These are phyloP conservation scores for Pseudogymnoascus sp. DNA, from an alignment of 2,329 filamentous ascomycete genomes.

Conservation along the genomic window DNA sequence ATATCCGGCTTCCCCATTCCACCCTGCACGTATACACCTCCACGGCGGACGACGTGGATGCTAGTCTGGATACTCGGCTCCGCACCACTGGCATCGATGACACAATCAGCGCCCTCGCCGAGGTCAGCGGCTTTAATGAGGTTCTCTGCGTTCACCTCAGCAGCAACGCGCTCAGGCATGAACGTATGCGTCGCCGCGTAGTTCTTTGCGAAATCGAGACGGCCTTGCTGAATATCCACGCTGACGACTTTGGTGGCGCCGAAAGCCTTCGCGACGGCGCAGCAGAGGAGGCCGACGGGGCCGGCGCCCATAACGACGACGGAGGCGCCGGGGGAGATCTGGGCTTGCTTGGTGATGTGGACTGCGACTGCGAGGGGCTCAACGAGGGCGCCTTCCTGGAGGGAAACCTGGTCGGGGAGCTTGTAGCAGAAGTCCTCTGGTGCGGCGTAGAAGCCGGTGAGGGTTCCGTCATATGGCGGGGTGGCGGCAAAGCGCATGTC, in stretches of 20 bases:
- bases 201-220: slow-evolving; percentile 67
- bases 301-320: slow-evolving; percentile 83
- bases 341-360: slow-evolving; percentile 70
- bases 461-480: slow-evolving; percentile 83
- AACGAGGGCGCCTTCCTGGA: slow-evolving; percentile 83
- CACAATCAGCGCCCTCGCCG: slow-evolving; percentile 60
- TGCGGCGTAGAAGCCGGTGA: slow-evolving; percentile 75
- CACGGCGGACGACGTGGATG: slow-evolving; percentile 60
- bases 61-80: slow-evolving; percentile 69
- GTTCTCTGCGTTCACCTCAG: slow-evolving; percentile 65
- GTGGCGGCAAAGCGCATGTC: slow-evolving; percentile 89
- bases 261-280: slow-evolving; percentile 73
- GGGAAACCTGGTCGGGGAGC: slow-evolving; percentile 64
- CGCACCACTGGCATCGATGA: slow-evolving; percentile 73
- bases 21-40: slow-evolving; percentile 73
- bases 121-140: slow-evolving; percentile 57
- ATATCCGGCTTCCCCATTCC: slow-evolving; percentile 88
- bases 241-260: slow-evolving; percentile 79
- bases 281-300: slow-evolving; percentile 79
- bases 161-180: slow-evolving; percentile 49
- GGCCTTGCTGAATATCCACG: slow-evolving; percentile 74
- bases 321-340: slow-evolving; percentile 61
- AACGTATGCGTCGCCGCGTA: slow-evolving; percentile 68
- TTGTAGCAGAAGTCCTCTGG: slow-evolving; percentile 91
- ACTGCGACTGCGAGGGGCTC: slow-evolving; percentile 84